Evolutionary conservation across 371 early-diverging fungal genomes (phyloP).

Genomic region (Mucor mucedo): DNA sequence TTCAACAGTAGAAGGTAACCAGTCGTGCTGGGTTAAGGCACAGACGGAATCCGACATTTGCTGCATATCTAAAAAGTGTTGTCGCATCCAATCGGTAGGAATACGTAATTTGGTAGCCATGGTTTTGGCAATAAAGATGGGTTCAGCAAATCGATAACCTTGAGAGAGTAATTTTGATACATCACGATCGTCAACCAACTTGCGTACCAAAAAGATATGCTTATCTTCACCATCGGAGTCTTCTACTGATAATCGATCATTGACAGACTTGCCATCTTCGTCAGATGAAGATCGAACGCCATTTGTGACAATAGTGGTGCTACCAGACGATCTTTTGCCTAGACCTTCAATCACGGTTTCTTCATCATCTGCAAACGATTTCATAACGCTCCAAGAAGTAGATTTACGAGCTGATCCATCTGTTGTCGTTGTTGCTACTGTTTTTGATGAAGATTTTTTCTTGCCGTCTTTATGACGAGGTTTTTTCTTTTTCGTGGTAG

Average conservation of each 20-base stretch:
- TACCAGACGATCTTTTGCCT: constrained; percentile 7
- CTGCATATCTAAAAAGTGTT: constrained; percentile 43
- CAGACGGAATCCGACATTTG: constrained; percentile 27
- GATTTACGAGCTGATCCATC: neutral
- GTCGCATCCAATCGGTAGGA: constrained; percentile 44
- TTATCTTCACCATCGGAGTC: constrained; percentile 30
- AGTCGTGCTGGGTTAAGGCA: constrained; percentile 16
- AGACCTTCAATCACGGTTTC: constrained; percentile 19
- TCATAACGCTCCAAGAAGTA: constrained; percentile 1
- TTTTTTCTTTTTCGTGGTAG: neutral
- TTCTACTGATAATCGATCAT: constrained; percentile 19
- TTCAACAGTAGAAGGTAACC: constrained; percentile 3
- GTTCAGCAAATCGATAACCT: constrained; percentile 53
- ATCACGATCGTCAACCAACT: constrained; percentile 28
- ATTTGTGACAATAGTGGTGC: neutral
- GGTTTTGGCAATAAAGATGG: constrained; percentile 45
- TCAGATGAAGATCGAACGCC: constrained; percentile 4
- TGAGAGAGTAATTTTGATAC: constrained; percentile 31
- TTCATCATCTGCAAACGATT: constrained; percentile 8
- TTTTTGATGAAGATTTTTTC: neutral
- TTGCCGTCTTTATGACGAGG: neutral
- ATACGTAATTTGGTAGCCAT: constrained; percentile 47
- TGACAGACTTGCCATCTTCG: constrained; percentile 10
- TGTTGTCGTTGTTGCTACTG: neutral
- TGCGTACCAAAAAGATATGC: constrained; percentile 43